Evolutionary conservation across 805 yeast genomes (phyloP).

Genomic region (Starmerella asiatica): DNA sequence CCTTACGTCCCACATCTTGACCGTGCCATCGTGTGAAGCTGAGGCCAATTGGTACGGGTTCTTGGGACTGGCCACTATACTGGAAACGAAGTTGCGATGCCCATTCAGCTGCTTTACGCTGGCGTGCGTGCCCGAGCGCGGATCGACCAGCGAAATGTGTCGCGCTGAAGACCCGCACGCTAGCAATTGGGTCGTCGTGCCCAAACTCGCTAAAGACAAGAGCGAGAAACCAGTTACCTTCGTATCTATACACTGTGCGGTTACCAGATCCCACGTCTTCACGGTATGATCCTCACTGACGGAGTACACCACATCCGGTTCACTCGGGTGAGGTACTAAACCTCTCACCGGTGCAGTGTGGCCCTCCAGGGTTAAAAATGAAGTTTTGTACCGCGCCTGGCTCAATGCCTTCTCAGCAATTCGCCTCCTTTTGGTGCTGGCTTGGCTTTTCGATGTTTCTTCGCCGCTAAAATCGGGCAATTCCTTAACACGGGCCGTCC

Average conservation of each 20-base stretch:
- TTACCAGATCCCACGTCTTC: constrained; percentile 91
- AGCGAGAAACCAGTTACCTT: constrained; percentile 76
- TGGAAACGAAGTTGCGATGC: constrained; percentile 81
- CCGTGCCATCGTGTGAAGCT: constrained; percentile 94
- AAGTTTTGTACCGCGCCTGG: constrained; percentile 65
- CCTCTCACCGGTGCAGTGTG: constrained; percentile 83
- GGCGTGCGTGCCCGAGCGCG: constrained; percentile 51
- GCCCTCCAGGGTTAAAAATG: constrained; percentile 63
- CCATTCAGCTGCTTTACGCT: constrained; percentile 66
- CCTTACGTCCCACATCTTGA: constrained; percentile 89
- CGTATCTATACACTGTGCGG: constrained; percentile 74
- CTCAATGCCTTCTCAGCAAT: constrained; percentile 59
- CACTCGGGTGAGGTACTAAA: constrained; percentile 58
- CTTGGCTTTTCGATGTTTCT: constrained; percentile 38
- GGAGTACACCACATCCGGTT: constrained; percentile 75
- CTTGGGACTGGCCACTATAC: constrained; percentile 58
- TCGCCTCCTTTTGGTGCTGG: constrained; percentile 79
- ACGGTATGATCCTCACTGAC: constrained; percentile 92
- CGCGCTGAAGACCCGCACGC: constrained; percentile 98
- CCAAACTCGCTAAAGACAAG: constrained; percentile 57
- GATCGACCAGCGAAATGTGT: constrained; percentile 88
- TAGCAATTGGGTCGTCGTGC: constrained; percentile 47
- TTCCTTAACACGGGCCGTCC: constrained; percentile 81
- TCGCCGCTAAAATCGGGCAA: constrained; percentile 45
- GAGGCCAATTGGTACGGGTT: constrained; percentile 74